These are phyloP conservation scores for Mycogone perniciosa DNA, from an alignment of 2,329 filamentous ascomycete species.

Conservation along the genomic window DNA sequence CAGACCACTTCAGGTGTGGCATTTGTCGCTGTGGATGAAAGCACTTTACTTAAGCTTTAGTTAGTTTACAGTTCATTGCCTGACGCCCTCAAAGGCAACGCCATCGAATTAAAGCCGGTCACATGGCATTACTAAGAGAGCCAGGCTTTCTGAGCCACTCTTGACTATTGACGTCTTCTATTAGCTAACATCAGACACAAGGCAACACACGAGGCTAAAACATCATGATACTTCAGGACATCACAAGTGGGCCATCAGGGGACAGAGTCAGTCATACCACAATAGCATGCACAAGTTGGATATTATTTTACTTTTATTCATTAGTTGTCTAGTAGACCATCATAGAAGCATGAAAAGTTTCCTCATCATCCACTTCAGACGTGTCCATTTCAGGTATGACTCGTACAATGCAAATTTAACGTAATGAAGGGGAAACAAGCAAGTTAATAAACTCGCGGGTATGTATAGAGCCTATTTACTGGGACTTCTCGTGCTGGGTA, in stretches of 20 bases:
- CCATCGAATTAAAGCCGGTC: background rate
- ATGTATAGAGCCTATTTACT: slow-evolving; percentile 46
- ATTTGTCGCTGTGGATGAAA: too few relatives aligned
- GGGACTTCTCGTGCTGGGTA: slow-evolving; percentile 84
- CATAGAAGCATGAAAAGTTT: slow-evolving; percentile 34
- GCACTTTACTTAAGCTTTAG: too few relatives aligned
- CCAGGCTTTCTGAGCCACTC: too few relatives aligned
- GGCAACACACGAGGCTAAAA: background rate
- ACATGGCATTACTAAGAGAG: background rate
- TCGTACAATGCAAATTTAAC: slow-evolving; percentile 36
- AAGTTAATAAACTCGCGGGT: slow-evolving; percentile 31
- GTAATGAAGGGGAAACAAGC: slow-evolving; percentile 33
- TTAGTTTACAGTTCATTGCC: background rate
- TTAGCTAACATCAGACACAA: background rate
- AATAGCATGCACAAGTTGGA: background rate
- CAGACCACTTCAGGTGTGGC: background rate
- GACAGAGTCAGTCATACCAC: too few relatives aligned
- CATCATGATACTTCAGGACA: background rate
- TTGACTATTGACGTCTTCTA: too few relatives aligned
- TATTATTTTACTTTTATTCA: slow-evolving; percentile 38
- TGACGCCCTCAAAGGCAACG: background rate
- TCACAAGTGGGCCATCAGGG: slow-evolving; percentile 3
- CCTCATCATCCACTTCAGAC: slow-evolving; percentile 29
- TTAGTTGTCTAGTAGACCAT: slow-evolving; percentile 35
- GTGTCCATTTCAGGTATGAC: slow-evolving; percentile 30